phyloP scores from a whole-genome alignment of 2,329 filamentous ascomycete genomes.

The Colletotrichum tabaci region DNA sequence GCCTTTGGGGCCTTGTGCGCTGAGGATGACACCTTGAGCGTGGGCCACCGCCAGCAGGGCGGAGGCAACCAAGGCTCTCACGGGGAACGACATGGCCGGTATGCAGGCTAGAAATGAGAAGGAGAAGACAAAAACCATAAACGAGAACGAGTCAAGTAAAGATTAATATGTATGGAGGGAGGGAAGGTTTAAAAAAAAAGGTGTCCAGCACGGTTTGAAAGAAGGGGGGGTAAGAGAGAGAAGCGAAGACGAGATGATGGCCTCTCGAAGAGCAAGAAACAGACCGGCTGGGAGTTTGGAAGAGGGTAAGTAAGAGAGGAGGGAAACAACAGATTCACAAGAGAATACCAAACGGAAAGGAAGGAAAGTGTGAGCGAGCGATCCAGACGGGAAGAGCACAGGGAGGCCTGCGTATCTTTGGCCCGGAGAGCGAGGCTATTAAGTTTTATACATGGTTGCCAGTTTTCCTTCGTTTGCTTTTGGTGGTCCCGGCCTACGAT shows the following conservation, averaged over 20 bases:
- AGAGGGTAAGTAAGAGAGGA: too few relatives aligned
- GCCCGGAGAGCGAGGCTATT: conserved; percentile 31
- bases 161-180: conserved; percentile 21
- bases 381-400: conserved; percentile 39
- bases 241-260: conserved; percentile 25
- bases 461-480: neutral
- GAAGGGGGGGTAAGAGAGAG: neutral
- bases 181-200: conserved; percentile 6
- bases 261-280: conserved; percentile 23
- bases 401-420: conserved; percentile 27
- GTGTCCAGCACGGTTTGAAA: conserved; percentile 37
- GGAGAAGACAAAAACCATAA: conserved; percentile 43
- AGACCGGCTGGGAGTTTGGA: conserved; percentile 32
- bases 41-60: conserved; percentile 54
- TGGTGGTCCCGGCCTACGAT: neutral
- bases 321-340: neutral
- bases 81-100: conserved; percentile 54
- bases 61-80: conserved; percentile 52
- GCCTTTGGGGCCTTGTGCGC: conserved; percentile 61
- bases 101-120: conserved; percentile 44
- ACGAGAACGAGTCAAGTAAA: conserved; percentile 40
- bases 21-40: conserved; percentile 64
- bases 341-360: conserved; percentile 16
- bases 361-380: conserved; percentile 41
- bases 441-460: conserved; percentile 40